Conservation (phyloP, 352 stramenopile species). For the Phytophthora nicotianae region DNA sequence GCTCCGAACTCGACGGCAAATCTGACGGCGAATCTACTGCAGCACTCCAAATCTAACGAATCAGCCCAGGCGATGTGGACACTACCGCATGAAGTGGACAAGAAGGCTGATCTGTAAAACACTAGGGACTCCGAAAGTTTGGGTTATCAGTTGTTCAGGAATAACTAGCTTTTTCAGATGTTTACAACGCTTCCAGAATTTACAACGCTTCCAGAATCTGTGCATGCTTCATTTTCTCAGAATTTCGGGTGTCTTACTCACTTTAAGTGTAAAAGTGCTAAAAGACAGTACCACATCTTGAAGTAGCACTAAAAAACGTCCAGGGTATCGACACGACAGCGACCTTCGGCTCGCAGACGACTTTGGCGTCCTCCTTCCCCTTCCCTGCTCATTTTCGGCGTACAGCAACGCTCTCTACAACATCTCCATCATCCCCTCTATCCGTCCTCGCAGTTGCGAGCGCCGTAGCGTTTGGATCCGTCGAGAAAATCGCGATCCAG, state of each 20-base stretch:
- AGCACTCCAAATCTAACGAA: too few relatives aligned
- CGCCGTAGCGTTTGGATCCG: conserved; percentile 9
- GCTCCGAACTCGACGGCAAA: too few relatives aligned
- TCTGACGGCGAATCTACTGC: too few relatives aligned
- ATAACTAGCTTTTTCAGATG: too few relatives aligned
- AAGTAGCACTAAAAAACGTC: not conserved
- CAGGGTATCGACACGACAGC: conserved; percentile 1
- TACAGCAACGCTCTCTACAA: not conserved
- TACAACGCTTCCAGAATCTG: too few relatives aligned
- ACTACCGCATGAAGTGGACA: too few relatives aligned
- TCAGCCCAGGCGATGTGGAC: too few relatives aligned
- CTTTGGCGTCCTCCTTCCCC: not conserved
- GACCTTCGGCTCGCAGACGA: conserved; percentile 17
- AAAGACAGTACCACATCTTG: not conserved
- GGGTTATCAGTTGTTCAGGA: too few relatives aligned
- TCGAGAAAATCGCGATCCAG: conserved; percentile 20
- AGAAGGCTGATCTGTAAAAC: too few relatives aligned
- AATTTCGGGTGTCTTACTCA: not conserved
- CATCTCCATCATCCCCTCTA: not conserved
- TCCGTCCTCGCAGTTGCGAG: conserved; percentile 6
- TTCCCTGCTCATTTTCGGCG: not conserved
- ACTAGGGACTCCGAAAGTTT: too few relatives aligned
- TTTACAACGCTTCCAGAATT: too few relatives aligned
- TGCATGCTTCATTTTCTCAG: not conserved
- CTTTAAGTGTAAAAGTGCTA: not conserved